A percentile compares a stretch with the other conserved stretches of the same genome.
Evolutionary conservation across 306 rosid genomes (phyloP).

Genomic region (Castanea crenata): DNA sequence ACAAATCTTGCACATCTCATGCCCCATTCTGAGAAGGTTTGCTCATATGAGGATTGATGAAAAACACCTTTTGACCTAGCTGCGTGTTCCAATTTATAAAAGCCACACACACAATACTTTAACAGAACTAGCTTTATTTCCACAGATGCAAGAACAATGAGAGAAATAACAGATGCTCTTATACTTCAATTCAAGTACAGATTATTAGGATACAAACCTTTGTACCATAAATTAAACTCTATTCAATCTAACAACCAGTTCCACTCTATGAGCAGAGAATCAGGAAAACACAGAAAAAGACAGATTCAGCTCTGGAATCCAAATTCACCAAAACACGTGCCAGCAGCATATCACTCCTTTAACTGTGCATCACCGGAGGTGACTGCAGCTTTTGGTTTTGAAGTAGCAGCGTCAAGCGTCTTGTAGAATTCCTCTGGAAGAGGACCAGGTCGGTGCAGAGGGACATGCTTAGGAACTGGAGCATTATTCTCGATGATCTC

Average conservation of each 20-base stretch:
- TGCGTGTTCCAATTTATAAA: not conserved
- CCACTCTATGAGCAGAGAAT: slow-evolving; percentile 9
- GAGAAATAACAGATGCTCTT: not conserved
- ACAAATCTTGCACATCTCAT: not conserved
- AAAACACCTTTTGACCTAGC: not conserved
- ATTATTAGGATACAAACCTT: slow-evolving; percentile 29
- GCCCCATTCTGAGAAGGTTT: too few species aligned
- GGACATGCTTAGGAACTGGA: slow-evolving; percentile 85
- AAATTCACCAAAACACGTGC: slow-evolving; percentile 21
- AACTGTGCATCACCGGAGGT: slow-evolving; percentile 43
- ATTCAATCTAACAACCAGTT: slow-evolving; percentile 30
- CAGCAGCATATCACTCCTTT: slow-evolving; percentile 37
- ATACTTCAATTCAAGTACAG: slow-evolving; percentile 17
- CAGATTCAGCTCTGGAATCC: slow-evolving; percentile 20
- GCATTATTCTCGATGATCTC: slow-evolving; percentile 89
- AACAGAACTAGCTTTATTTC: slow-evolving; percentile 3
- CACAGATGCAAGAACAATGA: not conserved
- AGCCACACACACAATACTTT: not conserved
- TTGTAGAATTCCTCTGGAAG: slow-evolving; percentile 71
- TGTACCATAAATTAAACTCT: slow-evolving; percentile 14
- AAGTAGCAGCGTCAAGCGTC: slow-evolving; percentile 45
- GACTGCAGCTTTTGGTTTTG: slow-evolving; percentile 28
- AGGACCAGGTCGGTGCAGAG: slow-evolving; percentile 78
- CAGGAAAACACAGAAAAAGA: slow-evolving; percentile 22
- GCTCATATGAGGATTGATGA: not conserved